Evolutionary conservation across 441 rosid genomes (phyloP), one percentile per base, ranked within the genome.

Genomic region (Capsella rubella): DNA sequence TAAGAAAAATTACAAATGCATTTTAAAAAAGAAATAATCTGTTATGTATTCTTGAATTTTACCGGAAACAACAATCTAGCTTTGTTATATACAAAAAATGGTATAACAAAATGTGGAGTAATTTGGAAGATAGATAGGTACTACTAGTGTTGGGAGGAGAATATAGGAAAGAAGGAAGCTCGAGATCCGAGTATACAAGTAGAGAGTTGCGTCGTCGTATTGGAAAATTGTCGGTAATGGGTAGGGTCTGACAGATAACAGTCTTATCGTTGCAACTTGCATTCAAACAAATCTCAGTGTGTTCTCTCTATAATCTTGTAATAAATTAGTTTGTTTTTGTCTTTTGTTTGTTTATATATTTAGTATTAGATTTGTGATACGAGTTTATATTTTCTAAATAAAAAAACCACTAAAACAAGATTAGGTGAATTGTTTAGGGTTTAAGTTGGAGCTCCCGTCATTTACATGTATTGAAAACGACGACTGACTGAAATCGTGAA

Each of bases 261-360:
- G 79, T 76, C 75, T 69, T 28, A 76, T 76, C 71, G 64, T 69
- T 75, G 78, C 74, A 67, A 75, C 79, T 69, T 69, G 64, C 64
- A 50, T 51, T 9, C 63, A 68, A 52, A 69, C 74, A 68, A 34
- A 25, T 53, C 61, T 29, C 35, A 18, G 50, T 66, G 50, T 66
- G 46, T 57, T n/a, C 40, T 29, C 52, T 66, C 25, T 0, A 21
- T 21, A 21, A 21, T 21, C 25, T 21, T 21, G 25, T 21, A 21
- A 50, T 58, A 4, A 50, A 59, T 67, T 42, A 51, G 6, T 60
- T 67, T 47, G n/a, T 16, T 68, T 60, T 40, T 74, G 55, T 59
- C 15, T 59, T 35, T 56, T 57, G 4, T 47, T 13, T 73, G 39
- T 59, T 50, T 51, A 32, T 31, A 6, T 32, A 32, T 32, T 5